Evolutionary conservation across 805 yeast genomes (phyloP).

Genomic region (Phaffomyces opuntiae): DNA sequence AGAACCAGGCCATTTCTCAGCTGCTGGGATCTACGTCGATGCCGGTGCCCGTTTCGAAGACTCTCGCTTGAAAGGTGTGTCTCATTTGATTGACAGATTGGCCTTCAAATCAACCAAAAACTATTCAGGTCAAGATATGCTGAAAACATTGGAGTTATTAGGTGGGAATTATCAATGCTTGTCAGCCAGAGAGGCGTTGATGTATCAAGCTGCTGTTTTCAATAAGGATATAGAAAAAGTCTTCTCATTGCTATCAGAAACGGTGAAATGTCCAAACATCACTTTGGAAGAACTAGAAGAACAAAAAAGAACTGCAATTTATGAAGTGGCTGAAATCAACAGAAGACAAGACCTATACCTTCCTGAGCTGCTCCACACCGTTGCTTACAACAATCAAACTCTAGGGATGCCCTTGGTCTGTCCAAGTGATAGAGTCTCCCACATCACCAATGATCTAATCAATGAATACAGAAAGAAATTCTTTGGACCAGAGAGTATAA

Average conservation of each 20-base stretch:
- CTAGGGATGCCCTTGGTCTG: slow-evolving; percentile 84
- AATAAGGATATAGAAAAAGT: slow-evolving; percentile 75
- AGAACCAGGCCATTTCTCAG: slow-evolving; percentile 85
- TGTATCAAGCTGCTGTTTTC: slow-evolving; percentile 93
- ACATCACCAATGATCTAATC: slow-evolving; percentile 46
- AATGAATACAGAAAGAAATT: slow-evolving; percentile 55
- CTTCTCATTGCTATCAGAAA: slow-evolving; percentile 70
- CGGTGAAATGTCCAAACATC: slow-evolving; percentile 65
- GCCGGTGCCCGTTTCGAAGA: slow-evolving; percentile 88
- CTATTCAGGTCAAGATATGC: slow-evolving; percentile 59
- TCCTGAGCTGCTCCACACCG: slow-evolving; percentile 85
- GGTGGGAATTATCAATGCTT: slow-evolving; percentile 96
- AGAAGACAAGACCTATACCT: slow-evolving; percentile 75
- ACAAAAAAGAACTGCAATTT: slow-evolving; percentile 65
- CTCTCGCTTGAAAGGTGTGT: slow-evolving; percentile 54
- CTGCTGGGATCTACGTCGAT: slow-evolving; percentile 80
- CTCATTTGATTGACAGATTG: slow-evolving; percentile 79
- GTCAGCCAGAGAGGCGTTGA: slow-evolving; percentile 82
- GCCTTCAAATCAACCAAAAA: slow-evolving; percentile 71
- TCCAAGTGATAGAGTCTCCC: slow-evolving; percentile 59
- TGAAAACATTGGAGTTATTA: slow-evolving; percentile 63
- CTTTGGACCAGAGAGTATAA: slow-evolving; percentile 74
- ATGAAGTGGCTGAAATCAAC: slow-evolving; percentile 79
- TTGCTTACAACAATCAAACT: slow-evolving; percentile 67
- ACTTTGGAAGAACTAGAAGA: slow-evolving; percentile 66